A percentile compares a stretch with the other conserved stretches of the same genome.
Evolutionary conservation across 345 rosid genomes (phyloP).

Genomic region (Bretschneidera sinensis): DNA sequence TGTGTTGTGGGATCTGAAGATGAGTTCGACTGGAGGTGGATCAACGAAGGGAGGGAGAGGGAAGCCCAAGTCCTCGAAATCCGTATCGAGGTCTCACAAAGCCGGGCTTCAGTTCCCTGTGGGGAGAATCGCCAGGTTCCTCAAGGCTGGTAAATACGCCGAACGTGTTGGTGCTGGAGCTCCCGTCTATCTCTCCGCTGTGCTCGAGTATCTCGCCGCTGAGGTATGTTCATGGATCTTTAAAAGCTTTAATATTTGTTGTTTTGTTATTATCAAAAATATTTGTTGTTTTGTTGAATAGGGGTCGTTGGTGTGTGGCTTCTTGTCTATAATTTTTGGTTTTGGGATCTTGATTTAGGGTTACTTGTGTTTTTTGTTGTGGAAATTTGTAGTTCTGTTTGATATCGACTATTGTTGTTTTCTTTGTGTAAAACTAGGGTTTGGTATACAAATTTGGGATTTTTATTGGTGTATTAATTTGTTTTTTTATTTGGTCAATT

Average conservation of each 20-base stretch:
- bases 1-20: slow-evolving; percentile 16
- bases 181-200: slow-evolving; percentile 78
- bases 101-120: slow-evolving; percentile 87
- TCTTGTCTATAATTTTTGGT: neutral
- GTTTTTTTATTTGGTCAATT: no score
- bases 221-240: slow-evolving; percentile 36
- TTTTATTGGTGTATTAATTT: no score
- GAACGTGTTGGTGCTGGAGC: slow-evolving; percentile 86
- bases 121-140: slow-evolving; percentile 68
- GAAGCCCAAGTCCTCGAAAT: slow-evolving; percentile 56
- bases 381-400: no score
- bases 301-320: neutral
- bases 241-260: neutral
- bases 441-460: no score
- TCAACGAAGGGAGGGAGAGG: slow-evolving; percentile 68
- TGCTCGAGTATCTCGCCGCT: slow-evolving; percentile 76
- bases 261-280: no score
- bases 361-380: neutral
- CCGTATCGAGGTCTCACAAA: slow-evolving; percentile 63
- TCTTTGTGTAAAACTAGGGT: no score
- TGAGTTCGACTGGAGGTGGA: slow-evolving; percentile 53
- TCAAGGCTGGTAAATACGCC: slow-evolving; percentile 74
- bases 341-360: neutral
- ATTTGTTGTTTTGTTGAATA: neutral
- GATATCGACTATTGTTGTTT: no score